Conservation (phyloP, 139 green algal species). For the Gonium pectorale region DNA sequence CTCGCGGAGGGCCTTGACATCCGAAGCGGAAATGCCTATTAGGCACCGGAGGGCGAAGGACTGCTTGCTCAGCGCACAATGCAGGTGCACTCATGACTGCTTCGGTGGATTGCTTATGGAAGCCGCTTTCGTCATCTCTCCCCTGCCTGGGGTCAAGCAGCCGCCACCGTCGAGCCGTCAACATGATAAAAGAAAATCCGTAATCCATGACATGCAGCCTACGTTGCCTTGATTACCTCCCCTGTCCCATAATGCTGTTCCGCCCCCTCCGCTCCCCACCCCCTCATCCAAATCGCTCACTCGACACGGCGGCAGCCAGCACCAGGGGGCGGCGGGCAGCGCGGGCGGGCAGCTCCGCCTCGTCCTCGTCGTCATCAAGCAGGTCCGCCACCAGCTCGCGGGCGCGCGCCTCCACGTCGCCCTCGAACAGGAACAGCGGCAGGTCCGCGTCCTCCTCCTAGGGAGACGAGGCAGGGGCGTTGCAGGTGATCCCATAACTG, state of each 20-base stretch:
- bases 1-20: slow-evolving; percentile 90
- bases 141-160: not conserved
- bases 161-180: not conserved
- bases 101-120: not conserved
- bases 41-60: slow-evolving; percentile 17
- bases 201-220: not conserved
- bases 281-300: slow-evolving; percentile 14
- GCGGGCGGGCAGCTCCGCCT: slow-evolving; percentile 62
- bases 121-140: not conserved
- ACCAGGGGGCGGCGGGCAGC: slow-evolving; percentile 53
- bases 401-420: slow-evolving; percentile 35
- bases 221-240: not conserved
- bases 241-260: not conserved
- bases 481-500: no score
- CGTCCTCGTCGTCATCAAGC: slow-evolving; percentile 56
- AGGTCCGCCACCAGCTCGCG: slow-evolving; percentile 57
- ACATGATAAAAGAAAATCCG: not conserved
- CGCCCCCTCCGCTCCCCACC: not conserved
- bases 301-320: slow-evolving; percentile 43
- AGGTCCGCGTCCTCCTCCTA: slow-evolving; percentile 24
- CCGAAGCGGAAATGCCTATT: slow-evolving; percentile 78
- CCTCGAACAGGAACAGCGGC: slow-evolving; percentile 9
- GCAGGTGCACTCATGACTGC: not conserved
- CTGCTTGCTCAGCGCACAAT: not conserved
- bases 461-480: no score